Base-by-base conservation (phyloP, 2,329 filamentous ascomycete species). In the Cercospora brassicicola region DNA sequence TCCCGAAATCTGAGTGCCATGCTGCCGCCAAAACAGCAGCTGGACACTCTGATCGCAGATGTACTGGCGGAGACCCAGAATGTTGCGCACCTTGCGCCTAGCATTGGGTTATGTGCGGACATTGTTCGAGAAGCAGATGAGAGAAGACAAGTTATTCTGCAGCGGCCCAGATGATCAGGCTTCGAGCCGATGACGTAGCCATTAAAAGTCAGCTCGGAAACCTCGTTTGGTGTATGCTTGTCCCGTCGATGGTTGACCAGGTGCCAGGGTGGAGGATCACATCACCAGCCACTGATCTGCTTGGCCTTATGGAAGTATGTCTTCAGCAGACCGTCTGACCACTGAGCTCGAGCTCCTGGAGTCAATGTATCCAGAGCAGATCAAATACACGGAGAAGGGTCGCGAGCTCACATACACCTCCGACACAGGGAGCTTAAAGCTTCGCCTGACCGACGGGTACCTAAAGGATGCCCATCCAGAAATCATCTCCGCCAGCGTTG, bases 111-210 rank as follows among this genome's bases (percentile, higher is more conserved):
- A 60, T 89, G 90, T n/a, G 89, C 90, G 23, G 91, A 94, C 76
- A 93, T 94, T 68, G 87, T 94, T 76, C 88, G 90, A 67, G 91
- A 94, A 78, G 91, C 92, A 7, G 91, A 83, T 78, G 86, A 89
- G 73, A 86, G 91, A 72, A 84, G 91, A 72, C 88, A 90, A 74
- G 84, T 87, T 69, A 88, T 88, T 45, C 59, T 74, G 45, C 69
- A 71, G 59, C 56, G 67, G 18, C 69, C 69, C 18, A 59, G 59
- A 60, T 67, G 66, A 68, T 13, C 26, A 26, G 55, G 39, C 48
- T 15, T 60, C 30, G 23, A 3, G 6, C 13, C 5, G 42, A 63
- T 64, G 62, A 64, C 62, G 62, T 64, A 64, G 53, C 30, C 18
- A 8, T 59, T 45, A 8, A 23, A n/a, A 9, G 11, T 13, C 8